Base-by-base conservation (phyloP, 2,329 filamentous ascomycete species). In the Monilinia polystroma region DNA sequence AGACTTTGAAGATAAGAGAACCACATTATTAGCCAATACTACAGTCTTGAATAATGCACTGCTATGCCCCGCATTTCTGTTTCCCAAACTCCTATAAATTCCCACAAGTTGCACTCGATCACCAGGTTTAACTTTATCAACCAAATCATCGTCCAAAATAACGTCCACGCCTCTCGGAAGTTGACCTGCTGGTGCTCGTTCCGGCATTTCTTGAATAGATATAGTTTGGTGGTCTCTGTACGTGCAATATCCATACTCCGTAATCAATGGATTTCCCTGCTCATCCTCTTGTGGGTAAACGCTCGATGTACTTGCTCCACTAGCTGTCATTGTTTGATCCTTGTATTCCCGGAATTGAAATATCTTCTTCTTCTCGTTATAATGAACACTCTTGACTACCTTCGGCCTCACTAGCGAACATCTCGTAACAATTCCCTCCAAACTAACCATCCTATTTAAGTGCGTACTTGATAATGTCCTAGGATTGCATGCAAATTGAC, bases 121-220 rank as follows among this genome's bases (percentile, higher is more conserved):
- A 60, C 95, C 95, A 12, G 95, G 95, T 80, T 99, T 99, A 68
- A 95, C 92, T 68, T 87, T 88, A 77, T 99, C 95, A 20, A 98
- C 95, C 64, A 99, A 83, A 77, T 99, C 95, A 77, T 99, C 95
- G 77, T 99, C 95, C 71, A 99, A 82, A 72, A 99, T 93, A 18
- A 98, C 93, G 79, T 99, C 95, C 23, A 99, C 95, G 66, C 94
- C 93, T 64, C 95, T 89, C 68, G 95, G 95, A 70, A 99, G 85
- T 81, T 98, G 95, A 64, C 95, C 95, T 68, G 95, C 94, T 64
- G 95, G 95, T 2, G 95, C 95, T 73, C 94, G 85, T 79, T 99
- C 95, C 0, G 95, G 95, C 95, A 99, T 99, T 81, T 99, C 95
- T 80, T 99, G 95, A 72, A 99, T 97, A 0, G 94, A 97, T 68